Evolutionary conservation across 1,139 yeast genomes (phyloP).

Genomic region (Kodamaea fungicola): DNA sequence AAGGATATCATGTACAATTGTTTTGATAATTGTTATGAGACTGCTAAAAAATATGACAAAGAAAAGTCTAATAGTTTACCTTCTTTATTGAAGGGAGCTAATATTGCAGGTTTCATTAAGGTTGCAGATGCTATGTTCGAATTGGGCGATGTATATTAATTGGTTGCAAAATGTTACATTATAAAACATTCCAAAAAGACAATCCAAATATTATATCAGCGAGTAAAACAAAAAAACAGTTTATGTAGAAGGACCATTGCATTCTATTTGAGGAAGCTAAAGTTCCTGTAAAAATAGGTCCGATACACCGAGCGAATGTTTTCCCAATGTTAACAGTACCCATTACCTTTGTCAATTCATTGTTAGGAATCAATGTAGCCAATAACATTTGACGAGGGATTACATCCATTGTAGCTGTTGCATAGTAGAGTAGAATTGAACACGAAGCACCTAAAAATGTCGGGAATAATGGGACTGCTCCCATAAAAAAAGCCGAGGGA

Average conservation of each 20-base stretch:
- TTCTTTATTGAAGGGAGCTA: slow-evolving; percentile 96
- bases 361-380: slow-evolving; percentile 59
- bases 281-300: slow-evolving; percentile 76
- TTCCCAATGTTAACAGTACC: slow-evolving; percentile 85
- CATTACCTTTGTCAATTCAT: slow-evolving; percentile 72
- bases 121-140: slow-evolving; percentile 98
- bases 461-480: slow-evolving; percentile 21
- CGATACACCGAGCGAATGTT: slow-evolving; percentile 77
- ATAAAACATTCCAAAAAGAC: not conserved
- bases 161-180: not conserved
- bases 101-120: slow-evolving; percentile 97
- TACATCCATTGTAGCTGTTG: slow-evolving; percentile 79
- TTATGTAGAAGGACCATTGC: slow-evolving; percentile 58
- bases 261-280: slow-evolving; percentile 54
- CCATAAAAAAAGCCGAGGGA: slow-evolving; percentile 67
- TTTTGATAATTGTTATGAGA: slow-evolving; percentile 88
- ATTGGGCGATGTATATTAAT: slow-evolving; percentile 83
- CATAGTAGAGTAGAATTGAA: slow-evolving; percentile 52
- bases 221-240: slow-evolving; percentile 51
- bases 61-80: slow-evolving; percentile 67
- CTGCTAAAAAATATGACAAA: slow-evolving; percentile 77
- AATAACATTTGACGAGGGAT: slow-evolving; percentile 83
- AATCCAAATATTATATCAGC: slow-evolving; percentile 39
- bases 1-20: slow-evolving; percentile 82
- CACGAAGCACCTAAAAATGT: slow-evolving; percentile 36